These are phyloP conservation scores for Fagus sylvatica DNA, from an alignment of 306 rosid genomes.

Conservation along the genomic window DNA sequence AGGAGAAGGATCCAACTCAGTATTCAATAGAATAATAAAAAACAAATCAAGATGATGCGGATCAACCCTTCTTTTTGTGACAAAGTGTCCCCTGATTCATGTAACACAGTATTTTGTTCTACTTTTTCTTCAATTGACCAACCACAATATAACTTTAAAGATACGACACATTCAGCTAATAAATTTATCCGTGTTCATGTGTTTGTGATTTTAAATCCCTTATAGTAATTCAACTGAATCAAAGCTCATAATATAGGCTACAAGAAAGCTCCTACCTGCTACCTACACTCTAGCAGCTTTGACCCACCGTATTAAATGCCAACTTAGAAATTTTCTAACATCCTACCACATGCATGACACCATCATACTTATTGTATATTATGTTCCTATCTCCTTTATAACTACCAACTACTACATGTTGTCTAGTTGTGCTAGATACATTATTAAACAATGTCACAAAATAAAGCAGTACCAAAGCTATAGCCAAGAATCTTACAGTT, in stretches of 20 bases:
- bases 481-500: slow-evolving; percentile 58
- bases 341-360: slow-evolving; percentile 32
- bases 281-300: slow-evolving; percentile 2
- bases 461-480: slow-evolving; percentile 1
- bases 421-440: not conserved
- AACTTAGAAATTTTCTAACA: slow-evolving; percentile 2
- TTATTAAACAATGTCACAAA: slow-evolving; percentile 7
- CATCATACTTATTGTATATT: slow-evolving; percentile 8
- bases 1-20: too few relatives aligned
- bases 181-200: not conserved
- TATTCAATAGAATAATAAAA: too few relatives aligned
- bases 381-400: not conserved
- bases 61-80: too few relatives aligned
- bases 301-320: slow-evolving; percentile 10
- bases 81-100: too few relatives aligned
- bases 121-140: too few relatives aligned
- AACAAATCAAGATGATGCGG: too few relatives aligned
- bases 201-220: not conserved
- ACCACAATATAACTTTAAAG: too few relatives aligned
- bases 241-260: not conserved
- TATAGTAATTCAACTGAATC: not conserved
- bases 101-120: too few relatives aligned
- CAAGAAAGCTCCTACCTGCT: not conserved
- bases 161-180: too few relatives aligned
- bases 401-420: slow-evolving; percentile 11